A percentile compares a stretch with the other conserved stretches of the same genome.
Evolutionary conservation across 1,284 basidiomycete species (phyloP).

Genomic region (Pseudozyma sp.): DNA sequence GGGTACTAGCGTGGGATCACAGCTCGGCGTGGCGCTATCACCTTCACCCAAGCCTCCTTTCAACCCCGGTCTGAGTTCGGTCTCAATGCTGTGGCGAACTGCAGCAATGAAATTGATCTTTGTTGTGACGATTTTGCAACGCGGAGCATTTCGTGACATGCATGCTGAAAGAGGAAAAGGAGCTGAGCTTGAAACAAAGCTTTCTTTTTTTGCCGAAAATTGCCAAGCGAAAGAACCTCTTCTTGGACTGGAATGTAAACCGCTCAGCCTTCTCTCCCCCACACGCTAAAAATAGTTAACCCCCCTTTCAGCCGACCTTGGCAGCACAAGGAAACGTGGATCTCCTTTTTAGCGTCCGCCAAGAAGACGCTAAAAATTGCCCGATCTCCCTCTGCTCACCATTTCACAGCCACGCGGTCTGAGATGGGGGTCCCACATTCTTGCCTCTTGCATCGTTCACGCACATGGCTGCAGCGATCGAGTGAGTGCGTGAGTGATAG

Average conservation of each 20-base stretch:
- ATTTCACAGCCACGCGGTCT: too few relatives aligned
- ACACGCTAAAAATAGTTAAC: neutral
- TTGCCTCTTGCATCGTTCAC: too few relatives aligned
- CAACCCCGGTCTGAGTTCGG: neutral
- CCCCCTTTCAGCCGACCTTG: neutral
- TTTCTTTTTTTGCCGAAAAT: too few relatives aligned
- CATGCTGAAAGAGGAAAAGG: neutral
- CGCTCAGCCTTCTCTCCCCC: too few relatives aligned
- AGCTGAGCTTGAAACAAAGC: neutral
- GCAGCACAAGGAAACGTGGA: neutral
- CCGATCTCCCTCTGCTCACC: neutral
- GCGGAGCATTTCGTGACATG: too few relatives aligned
- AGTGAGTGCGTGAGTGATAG: neutral
- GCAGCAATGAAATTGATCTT: neutral
- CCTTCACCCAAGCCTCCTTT: too few relatives aligned
- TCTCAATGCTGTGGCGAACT: too few relatives aligned
- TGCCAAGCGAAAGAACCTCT: constrained; percentile 10
- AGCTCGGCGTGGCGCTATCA: too few relatives aligned
- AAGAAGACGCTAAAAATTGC: constrained; percentile 4
- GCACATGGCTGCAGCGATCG: too few relatives aligned
- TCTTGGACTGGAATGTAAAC: constrained; percentile 28
- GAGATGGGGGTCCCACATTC: too few relatives aligned
- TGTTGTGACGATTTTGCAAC: neutral
- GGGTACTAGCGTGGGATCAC: too few relatives aligned
- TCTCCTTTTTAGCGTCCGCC: neutral